Evolutionary conservation across 2,329 filamentous ascomycete species (phyloP), one percentile per base, ranked within the genome.

Genomic region (Epichloe sibirici): DNA sequence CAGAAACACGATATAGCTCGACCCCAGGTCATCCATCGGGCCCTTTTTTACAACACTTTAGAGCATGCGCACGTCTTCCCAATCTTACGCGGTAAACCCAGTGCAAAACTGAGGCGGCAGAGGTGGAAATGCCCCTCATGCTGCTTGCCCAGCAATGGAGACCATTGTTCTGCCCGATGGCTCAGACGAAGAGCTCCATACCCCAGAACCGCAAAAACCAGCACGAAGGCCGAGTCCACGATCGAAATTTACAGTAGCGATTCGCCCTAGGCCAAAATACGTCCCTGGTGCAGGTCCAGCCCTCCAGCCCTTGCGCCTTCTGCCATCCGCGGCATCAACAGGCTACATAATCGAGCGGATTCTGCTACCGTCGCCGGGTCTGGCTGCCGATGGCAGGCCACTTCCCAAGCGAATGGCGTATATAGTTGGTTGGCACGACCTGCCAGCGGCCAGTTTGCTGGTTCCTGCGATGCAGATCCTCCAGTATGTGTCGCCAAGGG

Each of bases 301-400:
- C 0, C 63, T 75, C 2, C 70, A 70, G 3, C 72, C 70, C 9
- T 65, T 81, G 15, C 62, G 69, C n/a, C 63, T 82, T 6, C 62
- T 73, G 3, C 77, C 74, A 3, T 62, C 68, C 1, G 64, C 71
- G 60, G 75, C 82, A 57, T 72, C 73, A 44, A 74, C 74, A 8
- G 79, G 76, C n/a, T 79, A 74, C 58, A 83, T 85, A 43, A 62
- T 76, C 55, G 74, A 76, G 47, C 74, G 76, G 57, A 69, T 77
- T 35, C 65, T 80, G 7, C 65, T 77, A 0, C 71, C 74, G 40
- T 67, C 61, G 47, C 63, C 58, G 1, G 59, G 62, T 12, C 45
- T 57, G 35, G 65, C 63, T 34, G 60, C 59, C 1, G 65, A 72
- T 49, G 69, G 71, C 8, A 62, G 61, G 21, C 64, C 64, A 4